Evolutionary conservation across 2,329 filamentous ascomycete genomes (phyloP).

Genomic region (Claviceps humidiphila): DNA sequence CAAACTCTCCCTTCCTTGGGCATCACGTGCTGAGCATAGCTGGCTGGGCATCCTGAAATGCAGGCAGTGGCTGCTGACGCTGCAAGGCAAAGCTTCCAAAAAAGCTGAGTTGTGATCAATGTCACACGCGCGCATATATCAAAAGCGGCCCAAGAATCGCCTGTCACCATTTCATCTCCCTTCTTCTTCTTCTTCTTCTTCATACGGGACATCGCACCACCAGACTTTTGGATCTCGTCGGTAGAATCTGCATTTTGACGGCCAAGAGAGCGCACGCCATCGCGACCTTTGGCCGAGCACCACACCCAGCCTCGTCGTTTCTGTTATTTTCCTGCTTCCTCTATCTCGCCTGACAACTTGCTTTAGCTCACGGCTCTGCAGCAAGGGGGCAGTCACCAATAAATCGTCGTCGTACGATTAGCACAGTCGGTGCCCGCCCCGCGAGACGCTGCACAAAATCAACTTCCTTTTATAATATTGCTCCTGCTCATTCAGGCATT

Average conservation of each 20-base stretch:
- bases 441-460: background rate
- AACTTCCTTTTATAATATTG: slow-evolving; percentile 13
- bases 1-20: background rate
- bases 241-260: background rate
- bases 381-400: background rate
- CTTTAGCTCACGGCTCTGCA: background rate
- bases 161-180: background rate
- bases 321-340: background rate
- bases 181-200: background rate
- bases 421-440: background rate
- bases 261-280: background rate
- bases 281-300: background rate
- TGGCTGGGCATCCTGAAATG: too few relatives aligned
- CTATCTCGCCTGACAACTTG: background rate
- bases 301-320: background rate
- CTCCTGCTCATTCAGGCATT: slow-evolving; percentile 14
- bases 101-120: too few relatives aligned
- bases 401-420: background rate
- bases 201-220: background rate
- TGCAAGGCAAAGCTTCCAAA: too few relatives aligned
- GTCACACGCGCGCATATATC: too few relatives aligned
- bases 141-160: background rate
- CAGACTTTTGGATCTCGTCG: background rate
- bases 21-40: background rate
- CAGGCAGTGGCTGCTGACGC: background rate